Percentiles rank a stretch among this genome's conserved stretches.
phyloP scores from a whole-genome alignment of 345 rosid genomes.

The Linum tenue region DNA sequence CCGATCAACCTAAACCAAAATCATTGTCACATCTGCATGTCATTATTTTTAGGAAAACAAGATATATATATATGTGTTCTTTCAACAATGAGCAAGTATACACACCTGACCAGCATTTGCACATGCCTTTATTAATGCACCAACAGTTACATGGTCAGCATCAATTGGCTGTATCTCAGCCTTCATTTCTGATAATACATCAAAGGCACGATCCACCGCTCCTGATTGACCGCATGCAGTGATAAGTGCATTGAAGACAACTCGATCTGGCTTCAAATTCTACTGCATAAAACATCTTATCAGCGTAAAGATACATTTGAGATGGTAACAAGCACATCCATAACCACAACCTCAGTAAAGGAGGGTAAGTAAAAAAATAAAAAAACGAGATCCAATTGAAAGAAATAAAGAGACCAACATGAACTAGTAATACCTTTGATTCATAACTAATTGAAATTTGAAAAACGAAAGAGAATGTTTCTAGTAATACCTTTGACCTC shows the following conservation, averaged over 20 bases:
- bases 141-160: constrained; percentile 85
- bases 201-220: constrained; percentile 98
- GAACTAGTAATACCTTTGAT: not conserved
- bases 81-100: constrained; percentile 9
- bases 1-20: constrained; percentile 80
- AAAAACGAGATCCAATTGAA: not conserved
- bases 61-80: too few species aligned
- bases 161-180: constrained; percentile 82
- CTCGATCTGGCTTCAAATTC: constrained; percentile 98
- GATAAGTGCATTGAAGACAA: constrained; percentile 92
- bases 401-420: not conserved
- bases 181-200: constrained; percentile 89
- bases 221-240: constrained; percentile 93
- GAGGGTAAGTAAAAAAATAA: constrained; percentile 9
- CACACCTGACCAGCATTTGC: constrained; percentile 61
- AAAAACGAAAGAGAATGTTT: not conserved
- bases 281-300: constrained; percentile 62
- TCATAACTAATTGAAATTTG: not conserved
- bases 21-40: constrained; percentile 68
- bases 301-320: constrained; percentile 28
- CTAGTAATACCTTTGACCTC: constrained; percentile 76
- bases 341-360: constrained; percentile 5
- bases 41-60: constrained; percentile 14
- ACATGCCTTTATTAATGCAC: constrained; percentile 86
- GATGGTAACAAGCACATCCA: constrained; percentile 12